phyloP scores from a whole-genome alignment of 139 green algal species.

The Desmodesmus armatus region DNA sequence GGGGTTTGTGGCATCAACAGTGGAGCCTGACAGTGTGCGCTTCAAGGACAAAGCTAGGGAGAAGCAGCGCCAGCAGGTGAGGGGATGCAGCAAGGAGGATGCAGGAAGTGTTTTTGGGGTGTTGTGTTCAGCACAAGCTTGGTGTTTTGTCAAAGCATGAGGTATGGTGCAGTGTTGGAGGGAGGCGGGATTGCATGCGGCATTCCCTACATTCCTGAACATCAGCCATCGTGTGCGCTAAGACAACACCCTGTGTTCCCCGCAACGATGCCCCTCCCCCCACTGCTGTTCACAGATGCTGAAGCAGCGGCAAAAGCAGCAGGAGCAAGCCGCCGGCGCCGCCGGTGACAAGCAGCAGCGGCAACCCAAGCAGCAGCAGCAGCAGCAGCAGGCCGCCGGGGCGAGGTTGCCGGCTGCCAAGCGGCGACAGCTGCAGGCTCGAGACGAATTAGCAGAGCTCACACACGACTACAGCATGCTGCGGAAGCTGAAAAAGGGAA shows the following conservation, averaged over 20 bases:
- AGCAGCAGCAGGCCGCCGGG: not conserved
- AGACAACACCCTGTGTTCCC: not conserved
- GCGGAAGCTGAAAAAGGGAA: constrained; percentile 79
- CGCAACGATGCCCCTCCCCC: not conserved
- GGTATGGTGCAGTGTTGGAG: too few relatives aligned
- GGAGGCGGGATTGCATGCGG: too few relatives aligned
- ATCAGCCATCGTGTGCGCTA: too few relatives aligned
- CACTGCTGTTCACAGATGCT: constrained; percentile 17
- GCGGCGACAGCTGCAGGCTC: constrained; percentile 73
- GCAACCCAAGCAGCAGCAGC: constrained; percentile 33
- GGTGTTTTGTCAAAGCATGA: too few relatives aligned
- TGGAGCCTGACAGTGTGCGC: constrained; percentile 76
- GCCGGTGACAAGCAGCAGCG: constrained; percentile 31
- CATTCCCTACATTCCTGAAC: too few relatives aligned
- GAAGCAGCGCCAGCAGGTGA: constrained; percentile 82
- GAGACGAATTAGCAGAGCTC: constrained; percentile 80
- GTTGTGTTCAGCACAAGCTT: too few relatives aligned
- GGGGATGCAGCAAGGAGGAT: too few relatives aligned
- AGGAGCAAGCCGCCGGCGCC: not conserved
- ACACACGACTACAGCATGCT: constrained; percentile 82
- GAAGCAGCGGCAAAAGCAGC: constrained; percentile 24
- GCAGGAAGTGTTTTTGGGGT: too few relatives aligned
- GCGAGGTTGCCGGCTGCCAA: constrained; percentile 78
- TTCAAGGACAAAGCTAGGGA: constrained; percentile 89
- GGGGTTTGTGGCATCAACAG: constrained; percentile 59